Conservation (phyloP, 495 filamentous ascomycete genomes). For the Neurospora sp. region DNA sequence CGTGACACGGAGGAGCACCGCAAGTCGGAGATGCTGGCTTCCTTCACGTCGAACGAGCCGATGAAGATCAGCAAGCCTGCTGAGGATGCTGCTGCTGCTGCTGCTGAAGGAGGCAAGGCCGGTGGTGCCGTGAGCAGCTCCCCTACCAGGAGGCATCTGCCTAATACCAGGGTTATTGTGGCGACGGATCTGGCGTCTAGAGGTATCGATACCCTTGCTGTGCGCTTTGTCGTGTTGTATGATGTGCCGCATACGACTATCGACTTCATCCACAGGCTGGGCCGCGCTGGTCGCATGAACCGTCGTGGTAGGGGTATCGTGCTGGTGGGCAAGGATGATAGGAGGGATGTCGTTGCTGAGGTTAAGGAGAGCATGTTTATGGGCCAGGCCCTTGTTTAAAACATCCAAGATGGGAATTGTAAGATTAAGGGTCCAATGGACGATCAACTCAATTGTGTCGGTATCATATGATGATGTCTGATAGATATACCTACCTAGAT, state of each 20-base stretch:
- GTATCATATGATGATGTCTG: neutral
- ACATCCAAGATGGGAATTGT: neutral
- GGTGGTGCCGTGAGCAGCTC: neutral
- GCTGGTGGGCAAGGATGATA: slow-evolving; percentile 77
- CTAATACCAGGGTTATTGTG: slow-evolving; percentile 82
- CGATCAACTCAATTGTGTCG: neutral
- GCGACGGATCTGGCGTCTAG: slow-evolving; percentile 87
- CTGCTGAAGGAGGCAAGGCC: slow-evolving; percentile 10
- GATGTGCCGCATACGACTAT: slow-evolving; percentile 93
- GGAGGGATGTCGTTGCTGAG: slow-evolving; percentile 83
- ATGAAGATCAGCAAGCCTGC: slow-evolving; percentile 20
- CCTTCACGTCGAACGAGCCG: slow-evolving; percentile 56
- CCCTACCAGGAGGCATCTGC: slow-evolving; percentile 16
- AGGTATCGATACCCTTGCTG: slow-evolving; percentile 90
- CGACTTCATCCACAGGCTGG: slow-evolving; percentile 93
- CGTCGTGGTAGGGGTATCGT: slow-evolving; percentile 82
- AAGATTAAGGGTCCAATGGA: neutral
- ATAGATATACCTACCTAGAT: neutral
- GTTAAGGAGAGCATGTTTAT: slow-evolving; percentile 91
- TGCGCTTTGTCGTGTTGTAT: slow-evolving; percentile 83
- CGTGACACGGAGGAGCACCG: slow-evolving; percentile 67
- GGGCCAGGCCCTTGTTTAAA: slow-evolving; percentile 73
- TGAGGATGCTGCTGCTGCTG: slow-evolving; percentile 4
- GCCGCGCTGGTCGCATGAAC: slow-evolving; percentile 86
- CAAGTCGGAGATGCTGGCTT: slow-evolving; percentile 61